phyloP scores from a whole-genome alignment of 2,329 filamentous ascomycete genomes.

The Coniochaeta sp. region DNA sequence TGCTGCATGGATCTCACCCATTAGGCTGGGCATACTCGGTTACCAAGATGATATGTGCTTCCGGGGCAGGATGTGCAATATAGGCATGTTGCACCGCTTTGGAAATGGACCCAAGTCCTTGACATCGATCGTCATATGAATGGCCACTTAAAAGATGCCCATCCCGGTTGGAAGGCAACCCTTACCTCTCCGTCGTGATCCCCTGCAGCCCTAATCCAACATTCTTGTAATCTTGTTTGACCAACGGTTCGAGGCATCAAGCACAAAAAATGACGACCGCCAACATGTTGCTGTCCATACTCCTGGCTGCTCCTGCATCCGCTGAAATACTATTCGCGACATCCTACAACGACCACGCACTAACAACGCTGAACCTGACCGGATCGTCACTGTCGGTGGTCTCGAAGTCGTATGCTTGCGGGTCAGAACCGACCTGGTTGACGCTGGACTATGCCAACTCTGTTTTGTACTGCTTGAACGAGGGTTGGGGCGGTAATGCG shows the following conservation, averaged over 20 bases:
- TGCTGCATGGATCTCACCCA: background rate
- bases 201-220: background rate
- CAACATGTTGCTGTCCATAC: conserved; percentile 5
- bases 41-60: background rate
- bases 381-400: conserved; percentile 30
- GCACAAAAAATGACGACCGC: background rate
- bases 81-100: background rate
- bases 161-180: background rate
- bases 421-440: conserved; percentile 51
- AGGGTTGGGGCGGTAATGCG: conserved; percentile 29
- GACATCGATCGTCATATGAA: background rate
- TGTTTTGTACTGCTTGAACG: conserved; percentile 53
- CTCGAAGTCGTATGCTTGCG: conserved; percentile 38
- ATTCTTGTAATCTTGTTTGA: no score
- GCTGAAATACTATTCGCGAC: conserved; percentile 12
- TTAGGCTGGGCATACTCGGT: background rate
- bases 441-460: conserved; percentile 41
- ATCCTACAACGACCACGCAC: conserved; percentile 37
- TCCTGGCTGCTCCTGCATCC: conserved; percentile 8
- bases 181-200: background rate
- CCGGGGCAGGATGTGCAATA: background rate
- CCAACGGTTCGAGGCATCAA: background rate
- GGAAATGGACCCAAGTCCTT: background rate
- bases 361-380: conserved; percentile 33
- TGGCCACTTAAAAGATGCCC: background rate